Percentiles rank a stretch among this genome's conserved stretches.
These are phyloP conservation scores for Glebionis coronaria DNA, from an alignment of 129 eudicot species.

Conservation along the genomic window DNA sequence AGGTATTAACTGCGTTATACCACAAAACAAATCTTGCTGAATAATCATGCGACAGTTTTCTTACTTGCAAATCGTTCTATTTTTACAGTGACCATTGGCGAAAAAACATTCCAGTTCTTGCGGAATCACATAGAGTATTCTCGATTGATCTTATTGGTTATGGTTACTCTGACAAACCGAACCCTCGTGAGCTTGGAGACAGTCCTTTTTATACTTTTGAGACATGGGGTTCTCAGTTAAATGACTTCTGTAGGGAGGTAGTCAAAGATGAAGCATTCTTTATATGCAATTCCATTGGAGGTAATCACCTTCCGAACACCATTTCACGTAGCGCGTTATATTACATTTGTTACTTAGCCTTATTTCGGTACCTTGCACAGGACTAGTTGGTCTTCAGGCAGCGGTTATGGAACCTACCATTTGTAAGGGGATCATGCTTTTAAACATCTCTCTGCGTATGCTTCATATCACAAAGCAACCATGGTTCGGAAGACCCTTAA, in stretches of 20 bases:
- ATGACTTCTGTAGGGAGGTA: conserved; percentile 71
- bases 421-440: conserved; percentile 76
- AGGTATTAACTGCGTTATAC: conserved; percentile 46
- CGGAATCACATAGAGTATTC: conserved; percentile 70
- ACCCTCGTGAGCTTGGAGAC: conserved; percentile 71
- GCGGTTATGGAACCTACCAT: conserved; percentile 64
- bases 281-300: conserved; percentile 98
- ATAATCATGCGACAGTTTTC: background rate
- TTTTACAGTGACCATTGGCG: conserved; percentile 90
- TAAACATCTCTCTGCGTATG: conserved; percentile 95
- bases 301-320: conserved; percentile 26
- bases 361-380: conserved; percentile 34
- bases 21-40: conserved; percentile 6
- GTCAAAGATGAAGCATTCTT: conserved; percentile 82
- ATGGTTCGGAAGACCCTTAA: conserved; percentile 81
- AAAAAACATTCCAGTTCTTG: conserved; percentile 83
- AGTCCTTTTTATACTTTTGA: conserved; percentile 76
- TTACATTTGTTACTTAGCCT: background rate
- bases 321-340: background rate
- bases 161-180: conserved; percentile 98
- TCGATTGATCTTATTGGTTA: conserved; percentile 94
- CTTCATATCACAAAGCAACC: conserved; percentile 91
- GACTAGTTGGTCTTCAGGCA: conserved; percentile 96
- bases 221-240: conserved; percentile 93
- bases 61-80: background rate